Base-by-base conservation (phyloP, 164 flowering plant genomes). In the Sextonia rubra region DNA sequence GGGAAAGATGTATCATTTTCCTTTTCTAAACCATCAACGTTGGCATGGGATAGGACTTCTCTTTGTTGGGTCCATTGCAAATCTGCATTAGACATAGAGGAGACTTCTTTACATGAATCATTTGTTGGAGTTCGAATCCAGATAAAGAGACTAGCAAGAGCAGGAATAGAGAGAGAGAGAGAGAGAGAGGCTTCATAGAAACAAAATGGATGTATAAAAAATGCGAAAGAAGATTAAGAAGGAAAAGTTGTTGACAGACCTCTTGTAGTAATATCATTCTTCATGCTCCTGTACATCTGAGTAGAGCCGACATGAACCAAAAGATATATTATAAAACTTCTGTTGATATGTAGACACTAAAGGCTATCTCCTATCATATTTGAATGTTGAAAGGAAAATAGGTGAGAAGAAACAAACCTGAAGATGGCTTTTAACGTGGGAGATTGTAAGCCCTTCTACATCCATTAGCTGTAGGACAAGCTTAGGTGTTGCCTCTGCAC, bases 381-480 rank as follows among this genome's bases (percentile, higher is more conserved):
- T 4, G 22, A 37, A 17, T 29, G 9, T 27, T 32, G 67, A 64
- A 64, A 26, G 32, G 20, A 64, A 27, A 27, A 64, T 14, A 14
- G 2, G 12, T 27, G 27, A 30, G 27, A 11, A 3, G 30, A 30
- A 29, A 14, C 7, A 37, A 69, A 91, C 98, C 96, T 93, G 98
- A 29, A 93, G 91, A 80, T 93, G 98, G 85, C 98, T 91, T 86
- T 93, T 93, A 47, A 93, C 93, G 75, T 93, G 98, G 24, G 98
- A 91, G 70, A 93, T 89, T 60, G 92, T 91, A 29, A 93, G 86
- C 24, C 97, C 97, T 77, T 83, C 85, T 47, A 93, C 94, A 83
- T 89, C 89, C 98, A 93, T 93, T 48, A 90, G 68, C 80, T 86
- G 93, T 73, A 90, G 87, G 73, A 93, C 91, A 76, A 91, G 90